phyloP scores from a whole-genome alignment of 306 rosid genomes.

The Cyclanthera cordifolia region DNA sequence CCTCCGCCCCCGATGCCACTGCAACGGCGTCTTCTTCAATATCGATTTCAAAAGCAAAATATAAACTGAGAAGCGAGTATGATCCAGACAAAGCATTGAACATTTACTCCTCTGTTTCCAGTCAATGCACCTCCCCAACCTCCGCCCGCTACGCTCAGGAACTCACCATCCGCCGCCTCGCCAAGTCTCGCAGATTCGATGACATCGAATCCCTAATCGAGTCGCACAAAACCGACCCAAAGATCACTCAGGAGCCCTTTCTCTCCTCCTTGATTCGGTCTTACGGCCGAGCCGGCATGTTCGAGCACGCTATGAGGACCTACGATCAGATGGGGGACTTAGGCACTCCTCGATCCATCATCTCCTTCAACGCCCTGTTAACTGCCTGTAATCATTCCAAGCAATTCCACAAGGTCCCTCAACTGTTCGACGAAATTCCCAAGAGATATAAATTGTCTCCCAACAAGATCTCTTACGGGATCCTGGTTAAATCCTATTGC shows the following conservation, averaged over 20 bases:
- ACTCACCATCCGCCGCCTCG: slow-evolving; percentile 53
- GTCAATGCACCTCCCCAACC: slow-evolving; percentile 30
- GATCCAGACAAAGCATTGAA: slow-evolving; percentile 56
- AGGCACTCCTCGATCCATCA: slow-evolving; percentile 43
- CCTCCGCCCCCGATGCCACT: slow-evolving; percentile 4
- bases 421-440: slow-evolving; percentile 45
- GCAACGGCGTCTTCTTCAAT: slow-evolving; percentile 18
- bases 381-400: slow-evolving; percentile 32
- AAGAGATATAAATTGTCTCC: slow-evolving; percentile 29
- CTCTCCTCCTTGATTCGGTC: slow-evolving; percentile 52
- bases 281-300: slow-evolving; percentile 51
- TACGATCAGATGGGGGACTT: slow-evolving; percentile 44
- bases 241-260: slow-evolving; percentile 40
- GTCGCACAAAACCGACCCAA: slow-evolving; percentile 48
- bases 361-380: slow-evolving; percentile 50
- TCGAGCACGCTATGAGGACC: slow-evolving; percentile 42
- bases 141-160: slow-evolving; percentile 49
- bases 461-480: slow-evolving; percentile 43
- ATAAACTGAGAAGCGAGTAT: slow-evolving; percentile 35
- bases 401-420: slow-evolving; percentile 29
- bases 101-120: slow-evolving; percentile 43
- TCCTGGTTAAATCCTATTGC: slow-evolving; percentile 40
- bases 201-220: slow-evolving; percentile 49
- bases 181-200: slow-evolving; percentile 38
- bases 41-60: slow-evolving; percentile 42